phyloP scores from a whole-genome alignment of 2,329 filamentous ascomycete species.

The Pseudopyricularia cyperi region DNA sequence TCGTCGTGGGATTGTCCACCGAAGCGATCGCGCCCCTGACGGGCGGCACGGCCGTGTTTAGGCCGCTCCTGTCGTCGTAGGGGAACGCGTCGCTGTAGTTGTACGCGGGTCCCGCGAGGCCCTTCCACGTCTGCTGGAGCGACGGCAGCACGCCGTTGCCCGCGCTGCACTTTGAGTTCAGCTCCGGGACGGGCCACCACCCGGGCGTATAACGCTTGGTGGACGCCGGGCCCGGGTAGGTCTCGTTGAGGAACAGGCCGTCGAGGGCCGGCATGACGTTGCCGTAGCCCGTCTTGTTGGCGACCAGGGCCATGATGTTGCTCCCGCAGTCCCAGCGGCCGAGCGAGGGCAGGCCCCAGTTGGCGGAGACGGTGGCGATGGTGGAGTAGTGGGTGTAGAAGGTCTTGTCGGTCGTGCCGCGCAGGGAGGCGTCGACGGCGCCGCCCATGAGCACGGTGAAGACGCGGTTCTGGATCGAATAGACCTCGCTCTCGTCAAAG shows the following conservation, averaged over 20 bases:
- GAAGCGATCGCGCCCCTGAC: neutral
- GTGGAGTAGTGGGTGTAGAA: conserved; percentile 29
- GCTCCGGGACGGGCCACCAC: conserved; percentile 13
- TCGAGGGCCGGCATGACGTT: neutral
- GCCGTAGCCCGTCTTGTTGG: conserved; percentile 4
- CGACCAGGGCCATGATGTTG: conserved; percentile 18
- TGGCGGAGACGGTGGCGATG: conserved; percentile 13
- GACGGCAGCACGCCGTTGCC: conserved; percentile 7
- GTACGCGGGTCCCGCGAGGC: conserved; percentile 4
- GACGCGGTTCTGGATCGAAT: conserved; percentile 37
- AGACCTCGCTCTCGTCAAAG: conserved; percentile 44
- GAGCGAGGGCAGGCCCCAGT: conserved; percentile 27
- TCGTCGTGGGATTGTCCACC: neutral
- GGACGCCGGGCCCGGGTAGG: conserved; percentile 4
- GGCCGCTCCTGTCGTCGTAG: conserved; percentile 29
- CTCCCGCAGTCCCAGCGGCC: conserved; percentile 18
- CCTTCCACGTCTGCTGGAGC: conserved; percentile 6
- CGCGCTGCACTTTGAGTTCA: conserved; percentile 4
- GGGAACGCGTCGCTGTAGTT: conserved; percentile 18
- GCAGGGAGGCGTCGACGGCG: conserved; percentile 30
- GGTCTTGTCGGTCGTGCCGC: conserved; percentile 36
- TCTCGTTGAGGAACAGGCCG: conserved; percentile 2
- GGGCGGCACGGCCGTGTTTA: conserved; percentile 15
- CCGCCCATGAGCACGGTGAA: conserved; percentile 41
- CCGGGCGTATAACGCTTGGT: conserved; percentile 9